These are phyloP conservation scores for Paraphaeosphaeria sporulosa DNA, from an alignment of 2,329 filamentous ascomycete genomes.

Conservation along the genomic window DNA sequence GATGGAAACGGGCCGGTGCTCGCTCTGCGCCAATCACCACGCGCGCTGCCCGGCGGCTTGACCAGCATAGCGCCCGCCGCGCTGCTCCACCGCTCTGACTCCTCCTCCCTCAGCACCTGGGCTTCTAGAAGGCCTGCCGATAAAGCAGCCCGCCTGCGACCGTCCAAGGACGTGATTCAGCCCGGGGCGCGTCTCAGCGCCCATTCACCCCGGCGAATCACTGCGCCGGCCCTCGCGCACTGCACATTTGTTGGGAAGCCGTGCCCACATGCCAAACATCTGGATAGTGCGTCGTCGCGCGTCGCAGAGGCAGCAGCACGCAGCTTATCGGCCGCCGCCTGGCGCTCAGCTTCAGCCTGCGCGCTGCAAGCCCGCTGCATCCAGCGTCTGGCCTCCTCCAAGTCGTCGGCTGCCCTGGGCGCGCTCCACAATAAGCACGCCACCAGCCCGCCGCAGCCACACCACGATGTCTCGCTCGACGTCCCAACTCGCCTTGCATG, in stretches of 20 bases:
- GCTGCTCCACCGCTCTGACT: slow-evolving; percentile 1
- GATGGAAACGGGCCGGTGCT: slow-evolving; percentile 29
- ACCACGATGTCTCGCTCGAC: neutral
- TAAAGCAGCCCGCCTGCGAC: neutral
- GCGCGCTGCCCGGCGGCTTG: neutral
- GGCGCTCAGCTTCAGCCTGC: no score
- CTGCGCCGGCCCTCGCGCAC: neutral
- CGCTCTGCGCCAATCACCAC: neutral
- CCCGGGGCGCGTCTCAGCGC: slow-evolving; percentile 7
- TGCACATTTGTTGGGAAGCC: slow-evolving; percentile 10
- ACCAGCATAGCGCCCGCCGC: slow-evolving; percentile 4
- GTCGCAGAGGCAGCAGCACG: slow-evolving; percentile 3
- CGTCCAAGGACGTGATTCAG: neutral
- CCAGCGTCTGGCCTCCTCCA: neutral
- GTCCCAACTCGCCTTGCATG: neutral
- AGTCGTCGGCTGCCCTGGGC: neutral
- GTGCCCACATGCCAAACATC: neutral
- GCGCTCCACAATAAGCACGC: slow-evolving; percentile 31
- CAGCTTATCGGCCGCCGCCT: neutral
- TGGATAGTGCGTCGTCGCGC: neutral
- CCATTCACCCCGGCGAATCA: slow-evolving; percentile 1
- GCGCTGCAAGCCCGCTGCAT: no score
- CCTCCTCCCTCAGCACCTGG: neutral
- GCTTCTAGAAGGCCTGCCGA: slow-evolving; percentile 7
- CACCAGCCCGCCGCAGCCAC: slow-evolving; percentile 21